A percentile compares a stretch with the other conserved stretches of the same genome.
Evolutionary conservation across 225 moss, liverwort and hornwort genomes (phyloP).

Genomic region (Thuidium tamariscinum): DNA sequence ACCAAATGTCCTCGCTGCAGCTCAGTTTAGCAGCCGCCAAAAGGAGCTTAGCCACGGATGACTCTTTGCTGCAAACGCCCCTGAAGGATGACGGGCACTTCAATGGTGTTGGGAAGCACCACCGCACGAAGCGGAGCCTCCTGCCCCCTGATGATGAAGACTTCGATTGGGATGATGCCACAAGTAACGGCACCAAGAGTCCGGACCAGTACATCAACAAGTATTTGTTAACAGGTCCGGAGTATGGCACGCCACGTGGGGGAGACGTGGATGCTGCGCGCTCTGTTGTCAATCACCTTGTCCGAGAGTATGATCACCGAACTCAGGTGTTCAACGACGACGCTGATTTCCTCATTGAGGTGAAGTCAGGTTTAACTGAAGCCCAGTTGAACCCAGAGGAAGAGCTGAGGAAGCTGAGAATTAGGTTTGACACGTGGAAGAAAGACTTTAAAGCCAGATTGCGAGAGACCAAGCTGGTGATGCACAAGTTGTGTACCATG

Average conservation of each 20-base stretch:
- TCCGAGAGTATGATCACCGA: conserved; percentile 91
- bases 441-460: conserved; percentile 92
- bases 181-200: conserved; percentile 71
- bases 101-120: conserved; percentile 43
- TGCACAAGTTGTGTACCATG: conserved; percentile 74
- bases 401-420: conserved; percentile 76
- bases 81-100: conserved; percentile 51
- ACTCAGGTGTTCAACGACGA: conserved; percentile 97
- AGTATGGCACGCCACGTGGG: conserved; percentile 39
- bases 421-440: conserved; percentile 93
- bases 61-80: conserved; percentile 42
- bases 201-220: conserved; percentile 74
- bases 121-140: conserved; percentile 58
- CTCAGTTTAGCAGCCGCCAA: conserved; percentile 92
- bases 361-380: conserved; percentile 89
- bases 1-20: conserved; percentile 93
- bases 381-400: conserved; percentile 92
- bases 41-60: conserved; percentile 83
- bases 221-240: conserved; percentile 48
- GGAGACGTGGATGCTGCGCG: conserved; percentile 77
- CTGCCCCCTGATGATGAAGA: conserved; percentile 81
- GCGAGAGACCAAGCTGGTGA: conserved; percentile 88
- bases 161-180: conserved; percentile 80
- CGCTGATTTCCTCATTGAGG: conserved; percentile 90
- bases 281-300: conserved; percentile 78